phyloP scores from a whole-genome alignment of 2,329 filamentous ascomycete genomes.

The Microsporum canis region DNA sequence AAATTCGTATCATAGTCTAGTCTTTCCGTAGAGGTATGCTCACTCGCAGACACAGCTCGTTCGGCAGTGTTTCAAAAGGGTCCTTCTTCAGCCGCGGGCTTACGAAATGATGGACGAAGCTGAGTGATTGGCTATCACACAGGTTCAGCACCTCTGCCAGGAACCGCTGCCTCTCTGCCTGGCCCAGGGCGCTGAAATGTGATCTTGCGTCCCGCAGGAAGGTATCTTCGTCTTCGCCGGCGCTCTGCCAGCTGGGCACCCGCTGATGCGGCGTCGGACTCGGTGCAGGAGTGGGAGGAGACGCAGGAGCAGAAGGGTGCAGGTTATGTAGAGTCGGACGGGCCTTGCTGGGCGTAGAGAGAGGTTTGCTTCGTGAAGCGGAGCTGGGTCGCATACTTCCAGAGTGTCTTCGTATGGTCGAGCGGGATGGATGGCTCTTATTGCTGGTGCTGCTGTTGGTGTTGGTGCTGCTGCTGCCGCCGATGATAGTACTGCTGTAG shows the following conservation, averaged over 20 bases:
- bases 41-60: slow-evolving; percentile 84
- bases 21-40: slow-evolving; percentile 2
- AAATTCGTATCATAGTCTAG: too few relatives aligned
- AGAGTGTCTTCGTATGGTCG: slow-evolving; percentile 6
- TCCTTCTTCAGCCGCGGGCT: slow-evolving; percentile 91
- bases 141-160: slow-evolving; percentile 82
- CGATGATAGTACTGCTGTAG: neutral
- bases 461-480: slow-evolving; percentile 16
- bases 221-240: slow-evolving; percentile 62
- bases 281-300: slow-evolving; percentile 56
- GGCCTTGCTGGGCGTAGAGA: slow-evolving; percentile 37
- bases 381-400: slow-evolving; percentile 8
- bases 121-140: slow-evolving; percentile 88
- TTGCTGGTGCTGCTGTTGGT: neutral
- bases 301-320: slow-evolving; percentile 53
- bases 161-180: slow-evolving; percentile 65
- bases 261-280: slow-evolving; percentile 53
- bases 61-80: slow-evolving; percentile 81
- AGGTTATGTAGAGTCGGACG: slow-evolving; percentile 40
- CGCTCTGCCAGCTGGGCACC: slow-evolving; percentile 39
- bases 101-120: slow-evolving; percentile 93
- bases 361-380: slow-evolving; percentile 22
- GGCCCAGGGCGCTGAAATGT: slow-evolving; percentile 67
- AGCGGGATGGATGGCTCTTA: neutral
- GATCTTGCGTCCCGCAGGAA: slow-evolving; percentile 68